Base-by-base conservation (phyloP, 495 filamentous ascomycete genomes). In the Sphaerosporella brunnea region DNA sequence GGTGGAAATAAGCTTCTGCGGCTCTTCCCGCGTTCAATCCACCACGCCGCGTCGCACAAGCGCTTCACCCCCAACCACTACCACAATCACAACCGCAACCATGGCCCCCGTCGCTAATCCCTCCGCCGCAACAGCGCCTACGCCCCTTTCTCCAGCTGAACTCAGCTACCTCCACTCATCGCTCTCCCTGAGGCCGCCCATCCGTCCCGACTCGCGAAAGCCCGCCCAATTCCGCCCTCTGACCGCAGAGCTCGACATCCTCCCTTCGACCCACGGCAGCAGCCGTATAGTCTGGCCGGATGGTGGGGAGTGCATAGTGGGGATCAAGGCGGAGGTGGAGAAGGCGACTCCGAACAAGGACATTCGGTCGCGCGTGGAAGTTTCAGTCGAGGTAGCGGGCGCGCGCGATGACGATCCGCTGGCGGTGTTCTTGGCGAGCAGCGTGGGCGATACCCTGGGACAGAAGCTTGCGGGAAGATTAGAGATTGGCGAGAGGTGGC, bases 101-200 rank as follows among this genome's bases (percentile, higher is more conserved):
- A 66, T 63, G 59, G 47, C 62, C 9, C 60, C 65, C 43, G 20
- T 49, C 16, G 21, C 40, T 15, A 43, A n/a, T 25, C 18, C 18
- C 25, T 34, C 25, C 25, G 20, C 43, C 8, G 39, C 39, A 25
- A 23, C 35, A 7, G 37, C 69, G 66, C 26, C 50, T 36, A 34
- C 48, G 19, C 77, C 82, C 54, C 78, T 97, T 65, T 94, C 86
- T 18, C 87, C 87, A 34, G 84, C 90, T 54, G 92, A 97, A 65
- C 84, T 96, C 55, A 83, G 87, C 62, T 97, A 93, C 71, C 77
- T 95, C 39, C 86, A 87, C 73, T 73, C 78, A 46, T 90, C 90
- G 2, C 84, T 97, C 56, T 69, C 74, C 9, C 73, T 78, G 25
- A 64, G 65, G 11, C 79, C 76, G n/a, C 84, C 90, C 4, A 79